Conservation (phyloP, 1,284 basidiomycete genomes). For the Naganishia liquefaciens region DNA sequence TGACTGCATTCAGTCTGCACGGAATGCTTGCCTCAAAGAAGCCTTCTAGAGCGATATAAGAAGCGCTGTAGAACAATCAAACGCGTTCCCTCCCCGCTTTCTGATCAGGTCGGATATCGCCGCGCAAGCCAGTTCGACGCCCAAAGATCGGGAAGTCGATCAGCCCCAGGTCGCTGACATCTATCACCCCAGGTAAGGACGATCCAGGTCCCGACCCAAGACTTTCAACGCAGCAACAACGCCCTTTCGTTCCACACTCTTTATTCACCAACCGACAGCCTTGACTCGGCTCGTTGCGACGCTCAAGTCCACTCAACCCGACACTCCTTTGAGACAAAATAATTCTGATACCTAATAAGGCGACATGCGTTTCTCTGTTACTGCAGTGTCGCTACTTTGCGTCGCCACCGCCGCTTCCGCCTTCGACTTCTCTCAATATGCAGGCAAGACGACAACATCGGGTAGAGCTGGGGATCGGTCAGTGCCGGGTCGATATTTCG, state of each 20-base stretch:
- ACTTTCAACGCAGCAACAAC: background rate
- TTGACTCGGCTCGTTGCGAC: background rate
- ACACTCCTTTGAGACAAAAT: conserved; percentile 16
- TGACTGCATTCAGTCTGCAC: too few relatives aligned
- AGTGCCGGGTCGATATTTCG: conserved; percentile 46
- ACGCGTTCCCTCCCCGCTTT: too few relatives aligned
- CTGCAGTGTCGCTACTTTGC: conserved; percentile 10
- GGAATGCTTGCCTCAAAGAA: too few relatives aligned
- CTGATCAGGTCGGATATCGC: too few relatives aligned
- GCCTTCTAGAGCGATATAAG: too few relatives aligned
- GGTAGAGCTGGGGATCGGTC: conserved; percentile 27
- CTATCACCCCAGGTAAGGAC: too few relatives aligned
- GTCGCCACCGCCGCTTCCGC: conserved; percentile 12
- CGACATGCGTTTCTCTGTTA: conserved; percentile 17
- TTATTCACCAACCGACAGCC: background rate
- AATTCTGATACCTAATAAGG: conserved; percentile 12
- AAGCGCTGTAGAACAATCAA: too few relatives aligned
- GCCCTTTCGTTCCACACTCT: background rate
- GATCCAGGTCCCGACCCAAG: too few relatives aligned
- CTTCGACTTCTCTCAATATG: conserved; percentile 29
- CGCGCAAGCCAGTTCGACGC: too few relatives aligned
- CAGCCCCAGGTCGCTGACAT: too few relatives aligned
- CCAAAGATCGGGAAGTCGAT: too few relatives aligned
- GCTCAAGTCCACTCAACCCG: background rate
- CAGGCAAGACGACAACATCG: conserved; percentile 26